Conservation (phyloP, 345 rosid species). For the Salix viminalis region DNA sequence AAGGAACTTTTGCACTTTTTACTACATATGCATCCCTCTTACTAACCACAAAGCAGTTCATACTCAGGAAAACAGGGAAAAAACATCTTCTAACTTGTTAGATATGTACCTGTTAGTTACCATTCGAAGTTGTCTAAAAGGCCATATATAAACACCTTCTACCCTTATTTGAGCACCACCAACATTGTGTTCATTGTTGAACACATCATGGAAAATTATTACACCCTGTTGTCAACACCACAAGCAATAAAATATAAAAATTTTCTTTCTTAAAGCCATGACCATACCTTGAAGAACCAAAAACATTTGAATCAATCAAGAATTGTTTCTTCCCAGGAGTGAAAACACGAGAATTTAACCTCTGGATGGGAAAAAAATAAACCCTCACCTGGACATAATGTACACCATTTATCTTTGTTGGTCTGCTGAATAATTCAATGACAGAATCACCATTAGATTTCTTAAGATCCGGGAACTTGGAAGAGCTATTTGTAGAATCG, state of each 20-base stretch:
- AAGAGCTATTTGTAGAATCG: slow-evolving; percentile 69
- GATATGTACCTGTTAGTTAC: slow-evolving; percentile 74
- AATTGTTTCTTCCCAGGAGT: not conserved
- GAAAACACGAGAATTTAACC: not conserved
- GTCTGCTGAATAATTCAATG: slow-evolving; percentile 75
- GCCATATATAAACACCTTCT: slow-evolving; percentile 99
- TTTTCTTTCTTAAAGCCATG: not conserved
- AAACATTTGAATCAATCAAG: not conserved
- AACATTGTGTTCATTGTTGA: slow-evolving; percentile 81
- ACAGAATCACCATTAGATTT: slow-evolving; percentile 73
- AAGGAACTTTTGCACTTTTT: not conserved
- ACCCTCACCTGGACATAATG: slow-evolving; percentile 85
- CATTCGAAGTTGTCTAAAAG: slow-evolving; percentile 95
- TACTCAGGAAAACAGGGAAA: not conserved
- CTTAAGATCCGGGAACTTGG: slow-evolving; percentile 75
- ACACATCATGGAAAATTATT: slow-evolving; percentile 90
- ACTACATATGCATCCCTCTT: not conserved
- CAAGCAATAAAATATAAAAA: slow-evolving; percentile 4
- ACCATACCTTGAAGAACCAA: not conserved
- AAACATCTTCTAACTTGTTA: not conserved
- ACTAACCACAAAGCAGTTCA: not conserved
- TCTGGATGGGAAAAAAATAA: not conserved
- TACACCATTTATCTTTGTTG: slow-evolving; percentile 87
- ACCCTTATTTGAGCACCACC: slow-evolving; percentile 91
- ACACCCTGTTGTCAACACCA: slow-evolving; percentile 61